phyloP scores from a whole-genome alignment of 129 eudicot species.

The Centella asiatica region DNA sequence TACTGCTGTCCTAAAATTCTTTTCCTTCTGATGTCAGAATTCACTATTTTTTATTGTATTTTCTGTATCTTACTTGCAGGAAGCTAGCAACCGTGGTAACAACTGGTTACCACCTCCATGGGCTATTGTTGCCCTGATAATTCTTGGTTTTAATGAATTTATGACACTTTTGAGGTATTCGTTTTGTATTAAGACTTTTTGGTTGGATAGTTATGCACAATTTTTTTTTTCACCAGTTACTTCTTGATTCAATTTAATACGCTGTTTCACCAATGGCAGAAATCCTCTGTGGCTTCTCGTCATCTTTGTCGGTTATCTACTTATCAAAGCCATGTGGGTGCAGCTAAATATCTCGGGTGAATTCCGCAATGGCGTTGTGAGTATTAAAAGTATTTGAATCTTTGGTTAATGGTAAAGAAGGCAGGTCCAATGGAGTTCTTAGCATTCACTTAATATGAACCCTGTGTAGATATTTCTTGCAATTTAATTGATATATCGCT shows the following conservation, averaged over 20 bases:
- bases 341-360: slow-evolving; percentile 84
- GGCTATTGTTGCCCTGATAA: slow-evolving; percentile 80
- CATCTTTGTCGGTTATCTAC: slow-evolving; percentile 71
- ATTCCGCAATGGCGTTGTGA: slow-evolving; percentile 83
- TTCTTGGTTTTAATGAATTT: slow-evolving; percentile 91
- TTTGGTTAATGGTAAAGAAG: neutral
- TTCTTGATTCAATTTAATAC: slow-evolving; percentile 8
- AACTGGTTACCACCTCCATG: slow-evolving; percentile 99
- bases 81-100: slow-evolving; percentile 89
- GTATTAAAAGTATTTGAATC: slow-evolving; percentile 17
- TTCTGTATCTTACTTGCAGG: slow-evolving; percentile 41
- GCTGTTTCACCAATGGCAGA: slow-evolving; percentile 32
- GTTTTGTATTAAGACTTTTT: neutral
- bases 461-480: neutral
- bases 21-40: neutral
- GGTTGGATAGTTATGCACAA: neutral
- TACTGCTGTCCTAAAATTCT: neutral
- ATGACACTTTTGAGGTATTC: slow-evolving; percentile 88
- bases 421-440: neutral
- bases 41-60: slow-evolving; percentile 10
- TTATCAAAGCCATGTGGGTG: slow-evolving; percentile 90
- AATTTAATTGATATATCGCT: neutral
- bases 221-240: neutral
- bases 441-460: neutral
- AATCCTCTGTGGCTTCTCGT: slow-evolving; percentile 76